phyloP scores from a whole-genome alignment of 176 grass and related monocot species.

The Musa itinerans region DNA sequence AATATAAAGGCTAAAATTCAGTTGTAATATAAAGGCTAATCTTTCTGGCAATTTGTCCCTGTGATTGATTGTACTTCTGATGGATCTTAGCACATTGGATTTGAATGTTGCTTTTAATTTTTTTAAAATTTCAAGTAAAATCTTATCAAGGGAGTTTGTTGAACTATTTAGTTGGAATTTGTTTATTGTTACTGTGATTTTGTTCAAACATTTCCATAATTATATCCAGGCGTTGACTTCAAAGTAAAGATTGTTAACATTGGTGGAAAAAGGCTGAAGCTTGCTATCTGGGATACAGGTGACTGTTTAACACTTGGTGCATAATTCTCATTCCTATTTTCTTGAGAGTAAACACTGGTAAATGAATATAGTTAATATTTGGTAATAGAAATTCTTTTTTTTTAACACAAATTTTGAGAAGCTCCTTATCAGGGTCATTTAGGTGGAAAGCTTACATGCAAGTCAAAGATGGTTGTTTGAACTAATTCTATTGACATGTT shows the following conservation, averaged over 20 bases:
- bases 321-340: background rate
- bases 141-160: too few species aligned
- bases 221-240: conserved; percentile 74
- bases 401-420: background rate
- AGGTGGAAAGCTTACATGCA: too few species aligned
- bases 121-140: too few species aligned
- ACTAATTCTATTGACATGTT: background rate
- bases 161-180: background rate
- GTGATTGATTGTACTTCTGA: background rate
- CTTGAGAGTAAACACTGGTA: too few species aligned
- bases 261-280: conserved; percentile 87
- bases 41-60: background rate
- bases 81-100: background rate
- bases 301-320: background rate
- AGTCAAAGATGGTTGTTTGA: background rate
- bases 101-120: background rate
- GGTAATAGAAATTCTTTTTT: too few species aligned
- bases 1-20: background rate
- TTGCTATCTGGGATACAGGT: conserved; percentile 99
- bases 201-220: background rate
- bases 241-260: conserved; percentile 97
- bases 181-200: background rate
- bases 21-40: background rate
- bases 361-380: too few species aligned
- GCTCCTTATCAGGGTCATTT: background rate